Evolutionary conservation across 2,329 filamentous ascomycete species (phyloP).

Genomic region (Aspergillus brunneoviolaceus): DNA sequence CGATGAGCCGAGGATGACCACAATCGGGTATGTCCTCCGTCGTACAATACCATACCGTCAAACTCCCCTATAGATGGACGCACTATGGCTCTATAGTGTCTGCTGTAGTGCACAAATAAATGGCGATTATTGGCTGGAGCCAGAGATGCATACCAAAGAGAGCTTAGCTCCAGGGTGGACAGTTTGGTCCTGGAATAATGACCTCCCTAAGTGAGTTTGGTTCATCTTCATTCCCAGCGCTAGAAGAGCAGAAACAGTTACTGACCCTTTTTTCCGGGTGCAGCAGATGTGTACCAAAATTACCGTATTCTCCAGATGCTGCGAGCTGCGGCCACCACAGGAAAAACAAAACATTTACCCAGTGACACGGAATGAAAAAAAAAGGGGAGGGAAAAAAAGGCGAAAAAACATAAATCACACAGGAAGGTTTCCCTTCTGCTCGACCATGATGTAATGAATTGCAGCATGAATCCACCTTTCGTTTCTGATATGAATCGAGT

Average conservation of each 20-base stretch:
- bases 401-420: constrained; percentile 1
- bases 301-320: background rate
- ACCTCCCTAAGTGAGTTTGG: background rate
- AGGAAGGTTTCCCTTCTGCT: background rate
- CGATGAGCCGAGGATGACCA: background rate
- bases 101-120: background rate
- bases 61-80: background rate
- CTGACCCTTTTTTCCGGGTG: background rate
- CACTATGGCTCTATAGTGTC: background rate
- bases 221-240: background rate
- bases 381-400: background rate
- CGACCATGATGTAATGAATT: constrained; percentile 2
- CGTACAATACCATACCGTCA: background rate
- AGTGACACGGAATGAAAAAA: background rate
- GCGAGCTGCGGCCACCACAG: background rate
- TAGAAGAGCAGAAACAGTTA: background rate
- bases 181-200: background rate
- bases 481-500: background rate
- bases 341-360: background rate
- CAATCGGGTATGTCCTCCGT: constrained; percentile 2
- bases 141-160: background rate
- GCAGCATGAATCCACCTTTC: background rate
- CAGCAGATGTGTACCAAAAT: background rate
- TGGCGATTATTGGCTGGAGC: background rate
- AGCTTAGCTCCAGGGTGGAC: background rate